Conservation (phyloP, 768 basidiomycete genomes). For the Baorangia bicolor region DNA sequence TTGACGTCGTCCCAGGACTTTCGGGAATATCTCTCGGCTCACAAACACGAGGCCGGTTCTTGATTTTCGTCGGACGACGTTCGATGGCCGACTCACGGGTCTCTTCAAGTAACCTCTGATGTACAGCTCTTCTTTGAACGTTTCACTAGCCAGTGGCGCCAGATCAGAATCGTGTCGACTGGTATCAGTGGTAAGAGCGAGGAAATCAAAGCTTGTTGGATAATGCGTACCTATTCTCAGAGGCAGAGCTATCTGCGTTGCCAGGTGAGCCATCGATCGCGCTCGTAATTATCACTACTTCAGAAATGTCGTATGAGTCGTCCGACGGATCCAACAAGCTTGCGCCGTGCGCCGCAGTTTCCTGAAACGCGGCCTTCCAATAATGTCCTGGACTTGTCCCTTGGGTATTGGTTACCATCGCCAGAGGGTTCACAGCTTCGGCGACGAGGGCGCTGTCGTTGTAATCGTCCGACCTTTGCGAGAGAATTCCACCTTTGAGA, state of each 20-base stretch:
- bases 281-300: constrained; percentile 2
- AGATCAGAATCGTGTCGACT: constrained; percentile 12
- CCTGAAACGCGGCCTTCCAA: neutral
- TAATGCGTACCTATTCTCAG: constrained; percentile 13
- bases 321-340: neutral
- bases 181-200: neutral
- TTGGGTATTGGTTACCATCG: neutral
- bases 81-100: constrained; percentile 12
- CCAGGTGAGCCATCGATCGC: neutral
- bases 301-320: constrained; percentile 8
- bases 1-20: constrained; percentile 19
- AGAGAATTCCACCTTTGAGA: neutral
- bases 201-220: neutral
- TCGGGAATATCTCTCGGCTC: constrained; percentile 8
- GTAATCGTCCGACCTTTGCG: neutral
- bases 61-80: neutral
- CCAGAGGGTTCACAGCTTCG: neutral
- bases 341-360: neutral
- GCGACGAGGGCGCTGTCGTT: neutral
- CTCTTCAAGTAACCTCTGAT: constrained; percentile 26
- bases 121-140: constrained; percentile 30
- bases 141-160: constrained; percentile 28
- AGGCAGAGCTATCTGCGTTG: neutral
- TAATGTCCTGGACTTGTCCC: neutral
- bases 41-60: neutral